Conservation (phyloP, 2,329 filamentous ascomycete genomes). For the Aureobasidium sp. region DNA sequence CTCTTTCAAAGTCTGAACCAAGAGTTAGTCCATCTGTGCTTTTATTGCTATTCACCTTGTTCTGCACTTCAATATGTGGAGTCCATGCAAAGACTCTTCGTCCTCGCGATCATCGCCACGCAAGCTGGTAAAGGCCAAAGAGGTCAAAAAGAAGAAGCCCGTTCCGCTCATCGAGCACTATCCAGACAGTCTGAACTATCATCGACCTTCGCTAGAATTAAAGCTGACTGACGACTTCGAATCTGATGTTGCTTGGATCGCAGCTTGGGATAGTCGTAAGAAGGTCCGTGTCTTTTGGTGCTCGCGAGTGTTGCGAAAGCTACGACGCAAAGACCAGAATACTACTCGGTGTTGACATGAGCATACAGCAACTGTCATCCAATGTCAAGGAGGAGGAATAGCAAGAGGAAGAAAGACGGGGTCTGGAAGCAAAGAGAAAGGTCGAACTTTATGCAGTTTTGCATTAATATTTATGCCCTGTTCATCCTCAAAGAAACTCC, state of each 20-base stretch:
- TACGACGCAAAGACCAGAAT: not conserved
- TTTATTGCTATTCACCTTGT: not conserved
- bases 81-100: not conserved
- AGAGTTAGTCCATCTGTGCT: not conserved
- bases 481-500: not conserved
- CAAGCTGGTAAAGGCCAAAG: not conserved
- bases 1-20: not conserved
- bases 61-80: not conserved
- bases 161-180: not conserved
- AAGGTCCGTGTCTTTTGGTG: not conserved
- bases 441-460: not conserved
- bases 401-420: too few relatives aligned
- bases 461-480: slow-evolving; percentile 3
- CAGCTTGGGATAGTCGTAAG: not conserved
- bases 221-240: not conserved
- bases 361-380: not conserved
- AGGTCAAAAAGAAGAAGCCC: not conserved
- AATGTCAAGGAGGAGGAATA: not conserved
- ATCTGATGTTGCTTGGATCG: not conserved
- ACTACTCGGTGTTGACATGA: not conserved
- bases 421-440: not conserved
- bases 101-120: not conserved
- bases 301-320: not conserved
- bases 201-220: not conserved
- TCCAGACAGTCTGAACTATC: not conserved